Evolutionary conservation across 2,329 filamentous ascomycete genomes (phyloP).

Genomic region (Botrytis aclada): DNA sequence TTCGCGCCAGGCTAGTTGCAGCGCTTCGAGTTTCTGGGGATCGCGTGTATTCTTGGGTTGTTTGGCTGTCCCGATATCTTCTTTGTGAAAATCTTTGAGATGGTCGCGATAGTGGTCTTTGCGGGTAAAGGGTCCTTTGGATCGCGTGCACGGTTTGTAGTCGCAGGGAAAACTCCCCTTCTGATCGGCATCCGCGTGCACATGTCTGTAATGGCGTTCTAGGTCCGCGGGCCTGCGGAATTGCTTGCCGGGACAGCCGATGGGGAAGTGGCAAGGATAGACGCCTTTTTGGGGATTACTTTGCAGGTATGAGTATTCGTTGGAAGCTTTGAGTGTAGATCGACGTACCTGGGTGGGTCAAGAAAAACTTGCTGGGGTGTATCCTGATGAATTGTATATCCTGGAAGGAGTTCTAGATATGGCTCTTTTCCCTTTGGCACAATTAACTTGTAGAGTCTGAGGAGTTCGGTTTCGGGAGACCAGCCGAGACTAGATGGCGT

Average conservation of each 20-base stretch:
- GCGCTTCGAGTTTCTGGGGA: constrained; percentile 18
- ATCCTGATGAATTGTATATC: not conserved
- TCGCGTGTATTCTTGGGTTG: constrained; percentile 22
- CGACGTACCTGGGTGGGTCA: constrained; percentile 22
- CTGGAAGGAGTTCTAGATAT: constrained; percentile 24
- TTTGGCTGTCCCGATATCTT: constrained; percentile 37
- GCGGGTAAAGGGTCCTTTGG: constrained; percentile 42
- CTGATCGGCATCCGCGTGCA: constrained; percentile 32
- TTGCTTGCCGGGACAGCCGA: constrained; percentile 23
- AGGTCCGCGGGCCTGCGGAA: constrained; percentile 40
- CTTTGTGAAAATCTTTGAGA: constrained; percentile 46
- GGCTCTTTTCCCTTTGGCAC: constrained; percentile 26
- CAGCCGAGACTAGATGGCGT: constrained; percentile 27
- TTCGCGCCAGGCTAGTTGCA: constrained; percentile 28
- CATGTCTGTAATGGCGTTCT: constrained; percentile 39
- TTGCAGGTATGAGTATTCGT: not conserved
- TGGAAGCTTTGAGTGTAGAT: not conserved
- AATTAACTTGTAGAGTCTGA: constrained; percentile 27
- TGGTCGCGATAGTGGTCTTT: constrained; percentile 50
- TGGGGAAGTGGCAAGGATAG: constrained; percentile 29
- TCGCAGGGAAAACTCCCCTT: constrained; percentile 35
- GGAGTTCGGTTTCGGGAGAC: constrained; percentile 17
- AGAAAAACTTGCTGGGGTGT: constrained; percentile 27
- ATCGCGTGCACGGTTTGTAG: constrained; percentile 35
- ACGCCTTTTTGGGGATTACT: constrained; percentile 22